Base-by-base conservation (phyloP, 1,139 yeast species). In the Debaryomyces udenii region DNA sequence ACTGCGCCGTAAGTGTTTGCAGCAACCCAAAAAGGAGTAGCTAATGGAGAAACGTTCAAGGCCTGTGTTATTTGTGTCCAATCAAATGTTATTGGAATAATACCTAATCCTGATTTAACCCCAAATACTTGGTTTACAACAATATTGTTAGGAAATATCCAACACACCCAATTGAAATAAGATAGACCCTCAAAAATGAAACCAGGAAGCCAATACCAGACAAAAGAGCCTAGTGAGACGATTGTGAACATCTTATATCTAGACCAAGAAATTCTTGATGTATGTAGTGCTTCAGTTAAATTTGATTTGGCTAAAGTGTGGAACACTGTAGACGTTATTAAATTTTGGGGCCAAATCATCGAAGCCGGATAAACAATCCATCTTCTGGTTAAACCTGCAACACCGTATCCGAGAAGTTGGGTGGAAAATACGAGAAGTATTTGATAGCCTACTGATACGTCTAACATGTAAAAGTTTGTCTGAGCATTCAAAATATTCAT, bases 51-150 rank as follows among this genome's bases (percentile, higher is more conserved):
- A 9, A 48, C 50, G 9, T 48, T 37, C 26, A 50, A 31, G 2
- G 57, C 56, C 24, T 54, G 56, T 2, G 78, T 64, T 37, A 77
- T 58, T 49, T 74, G 77, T 35, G 75, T 70, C 83, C 83, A 80
- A 55, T 80, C 84, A 50, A 80, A 76, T 1, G 82, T 70, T 30
- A 73, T 55, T 3, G 86, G 85, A 51, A 78, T 57, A 52, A 78
- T 51, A 6, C 83, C 84, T 36, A 78, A 59, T 3, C 83, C 83
- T 9, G 74, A 59, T 11, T 60, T 45, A 16, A 72, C 62, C 35
- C 85, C 83, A 53, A 78, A 77, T 35, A 81, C 55, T 52, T 78
- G 82, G 56, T 76, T 74, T 28, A 79, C 64, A 18, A 73, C 70
- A 26, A 70, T 70, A 43, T 56, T 57, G 44, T 61, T 46, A 23